phyloP scores from a whole-genome alignment of 345 rosid genomes.

The Lenwebbia sp. region DNA sequence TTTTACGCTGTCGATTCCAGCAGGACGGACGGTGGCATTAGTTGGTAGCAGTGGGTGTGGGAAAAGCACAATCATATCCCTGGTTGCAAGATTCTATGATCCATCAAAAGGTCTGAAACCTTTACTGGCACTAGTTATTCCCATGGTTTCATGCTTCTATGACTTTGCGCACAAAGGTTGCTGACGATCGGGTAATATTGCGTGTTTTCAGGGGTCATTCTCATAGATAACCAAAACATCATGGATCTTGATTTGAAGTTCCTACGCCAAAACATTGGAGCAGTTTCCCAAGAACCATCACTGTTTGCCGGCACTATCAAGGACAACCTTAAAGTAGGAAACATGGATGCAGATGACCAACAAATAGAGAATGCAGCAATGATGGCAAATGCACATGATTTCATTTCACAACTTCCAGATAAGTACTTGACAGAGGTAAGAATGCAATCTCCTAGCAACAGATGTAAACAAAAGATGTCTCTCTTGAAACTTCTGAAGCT shows the following conservation, averaged over 20 bases:
- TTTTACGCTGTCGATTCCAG: conserved; percentile 44
- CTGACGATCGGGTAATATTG: neutral
- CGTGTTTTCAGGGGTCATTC: conserved; percentile 27
- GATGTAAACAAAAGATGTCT: neutral
- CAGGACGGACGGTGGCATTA: conserved; percentile 44
- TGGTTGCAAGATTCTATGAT: conserved; percentile 54
- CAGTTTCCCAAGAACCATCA: conserved; percentile 54
- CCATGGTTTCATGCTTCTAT: neutral
- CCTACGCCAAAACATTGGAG: conserved; percentile 39
- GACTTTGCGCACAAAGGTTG: neutral
- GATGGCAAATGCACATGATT: conserved; percentile 49
- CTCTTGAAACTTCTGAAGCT: neutral
- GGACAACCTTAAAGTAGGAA: conserved; percentile 53
- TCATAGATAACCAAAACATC: conserved; percentile 39
- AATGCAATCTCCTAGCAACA: neutral
- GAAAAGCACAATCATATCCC: conserved; percentile 47
- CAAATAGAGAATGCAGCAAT: conserved; percentile 34
- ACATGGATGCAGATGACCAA: conserved; percentile 37
- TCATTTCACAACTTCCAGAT: conserved; percentile 42
- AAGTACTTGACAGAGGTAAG: conserved; percentile 37
- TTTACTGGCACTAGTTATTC: neutral
- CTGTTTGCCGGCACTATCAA: conserved; percentile 49
- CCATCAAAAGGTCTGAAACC: conserved; percentile 29
- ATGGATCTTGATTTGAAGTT: conserved; percentile 40
- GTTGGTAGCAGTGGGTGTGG: conserved; percentile 67